These are phyloP conservation scores for Suillus cothurnatus DNA, from an alignment of 768 basidiomycete genomes.

Conservation along the genomic window DNA sequence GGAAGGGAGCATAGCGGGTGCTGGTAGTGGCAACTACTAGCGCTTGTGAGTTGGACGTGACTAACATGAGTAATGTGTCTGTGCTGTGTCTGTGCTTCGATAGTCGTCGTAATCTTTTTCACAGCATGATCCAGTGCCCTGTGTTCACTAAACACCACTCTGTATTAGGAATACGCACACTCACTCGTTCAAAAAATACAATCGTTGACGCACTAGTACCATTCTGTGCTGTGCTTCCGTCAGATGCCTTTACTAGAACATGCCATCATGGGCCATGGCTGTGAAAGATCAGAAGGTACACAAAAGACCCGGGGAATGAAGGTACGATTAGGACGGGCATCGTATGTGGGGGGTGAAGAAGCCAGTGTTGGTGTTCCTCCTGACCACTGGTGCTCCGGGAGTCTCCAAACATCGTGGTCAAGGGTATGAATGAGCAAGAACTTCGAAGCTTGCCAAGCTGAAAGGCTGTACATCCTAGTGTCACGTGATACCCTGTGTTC, in stretches of 20 bases:
- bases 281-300: constrained; percentile 47
- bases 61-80: background rate
- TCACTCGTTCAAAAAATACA: constrained; percentile 55
- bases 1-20: constrained; percentile 54
- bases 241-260: constrained; percentile 22
- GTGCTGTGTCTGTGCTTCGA: background rate
- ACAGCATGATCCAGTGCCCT: constrained; percentile 36
- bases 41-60: constrained; percentile 35
- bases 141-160: constrained; percentile 27
- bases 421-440: constrained; percentile 11
- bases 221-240: constrained; percentile 37
- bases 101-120: constrained; percentile 49
- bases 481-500: background rate
- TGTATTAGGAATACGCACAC: constrained; percentile 44
- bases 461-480: background rate
- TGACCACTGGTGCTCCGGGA: constrained; percentile 62
- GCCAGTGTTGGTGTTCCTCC: constrained; percentile 36
- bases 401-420: constrained; percentile 42
- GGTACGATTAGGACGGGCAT: constrained; percentile 51
- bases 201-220: constrained; percentile 58
- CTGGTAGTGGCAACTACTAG: constrained; percentile 60
- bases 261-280: constrained; percentile 12
- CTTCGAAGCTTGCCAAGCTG: too few species aligned
- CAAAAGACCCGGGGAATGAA: constrained; percentile 50
- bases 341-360: constrained; percentile 37